These are phyloP conservation scores for Craspedostauros australis DNA, from an alignment of 108 stramenopile species.

Conservation along the genomic window DNA sequence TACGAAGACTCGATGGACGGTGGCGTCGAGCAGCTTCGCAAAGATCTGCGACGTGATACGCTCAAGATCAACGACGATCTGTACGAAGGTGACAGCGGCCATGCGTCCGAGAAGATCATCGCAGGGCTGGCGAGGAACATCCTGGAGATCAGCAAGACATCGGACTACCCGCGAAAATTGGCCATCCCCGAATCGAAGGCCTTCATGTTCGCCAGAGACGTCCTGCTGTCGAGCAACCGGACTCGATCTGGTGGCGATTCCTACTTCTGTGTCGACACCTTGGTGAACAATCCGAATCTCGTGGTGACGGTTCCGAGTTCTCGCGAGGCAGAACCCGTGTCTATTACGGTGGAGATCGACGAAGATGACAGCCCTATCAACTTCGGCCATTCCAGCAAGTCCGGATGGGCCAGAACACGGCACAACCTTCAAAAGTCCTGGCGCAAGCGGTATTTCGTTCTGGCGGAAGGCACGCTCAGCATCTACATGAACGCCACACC, in stretches of 20 bases:
- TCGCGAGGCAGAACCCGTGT: conserved; percentile 56
- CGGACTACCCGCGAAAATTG: too few species aligned
- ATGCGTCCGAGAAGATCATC: conserved; percentile 70
- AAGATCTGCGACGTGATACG: conserved; percentile 69
- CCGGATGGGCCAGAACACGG: conserved; percentile 62
- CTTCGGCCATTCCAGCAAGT: conserved; percentile 16
- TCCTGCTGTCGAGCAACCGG: conserved; percentile 71
- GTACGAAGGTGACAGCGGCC: conserved; percentile 51
- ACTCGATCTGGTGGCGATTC: conserved; percentile 79
- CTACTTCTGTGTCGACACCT: conserved; percentile 72
- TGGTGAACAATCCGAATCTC: conserved; percentile 59
- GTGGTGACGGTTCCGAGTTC: conserved; percentile 71
- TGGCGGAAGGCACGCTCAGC: conserved; percentile 54
- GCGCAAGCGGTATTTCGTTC: conserved; percentile 53
- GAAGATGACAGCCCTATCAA: conserved; percentile 24
- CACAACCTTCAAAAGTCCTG: conserved; percentile 42
- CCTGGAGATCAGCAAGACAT: conserved; percentile 31
- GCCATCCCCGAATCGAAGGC: conserved; percentile 66
- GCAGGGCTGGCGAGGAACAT: conserved; percentile 59
- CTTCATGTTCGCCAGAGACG: conserved; percentile 66
- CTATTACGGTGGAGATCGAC: conserved; percentile 43
- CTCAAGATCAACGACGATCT: conserved; percentile 68
- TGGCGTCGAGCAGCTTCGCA: conserved; percentile 70
- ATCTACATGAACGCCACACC: conserved; percentile 59
- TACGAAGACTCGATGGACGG: conserved; percentile 39